Evolutionary conservation across 2,329 filamentous ascomycete species (phyloP), one percentile per base, ranked within the genome.

Genomic region (Sphaerulina populicola): DNA sequence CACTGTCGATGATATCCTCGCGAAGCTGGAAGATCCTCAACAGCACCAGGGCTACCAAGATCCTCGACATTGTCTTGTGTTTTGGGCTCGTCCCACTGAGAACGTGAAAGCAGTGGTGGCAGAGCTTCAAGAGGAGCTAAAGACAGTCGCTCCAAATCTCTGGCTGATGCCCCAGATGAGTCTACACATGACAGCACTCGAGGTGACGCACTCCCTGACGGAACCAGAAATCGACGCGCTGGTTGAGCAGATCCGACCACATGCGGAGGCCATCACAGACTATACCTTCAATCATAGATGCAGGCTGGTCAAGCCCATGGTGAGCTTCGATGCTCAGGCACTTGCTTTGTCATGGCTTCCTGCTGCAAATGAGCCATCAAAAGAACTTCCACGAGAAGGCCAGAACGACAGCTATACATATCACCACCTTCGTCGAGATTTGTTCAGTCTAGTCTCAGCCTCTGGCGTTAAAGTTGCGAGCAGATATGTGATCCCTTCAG

Each of bases 261-360:
- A 72, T 29, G 74, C 87, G 33, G 71, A 77, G 6, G 64, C 71
- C 8, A 79, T 94, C 57, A 78, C 80, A 4, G 79, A 83, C 63
- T 82, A 84, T 64, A 82, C 86, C 0, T 76, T 77, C 62, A 66
- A 71, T 3, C 83, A 89, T 65, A 82, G 85, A 40, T 74, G 86
- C 1, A 80, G 87, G 9, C 79, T 96, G 3, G 80, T 94, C 54
- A 93, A 86, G 67, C 91, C 91, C 1, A 76, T 85, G 66, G 68
- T 97, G 41, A 88, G 86, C 21, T 94, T 86, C 64, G 91, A 97
- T 66, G 78, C 86, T 1, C 83, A 88, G 4, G 91, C 89, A 12
- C 75, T 96, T 49, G 91, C 91, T 1, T 71, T 97, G 31, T 93
- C 86, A 23, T 96, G 94, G 68, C 72, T 96, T 1, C 90, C 91